Evolutionary conservation across 345 rosid species (phyloP), one percentile per base, ranked within the genome.

Genomic region (Stellera chamaejasme): DNA sequence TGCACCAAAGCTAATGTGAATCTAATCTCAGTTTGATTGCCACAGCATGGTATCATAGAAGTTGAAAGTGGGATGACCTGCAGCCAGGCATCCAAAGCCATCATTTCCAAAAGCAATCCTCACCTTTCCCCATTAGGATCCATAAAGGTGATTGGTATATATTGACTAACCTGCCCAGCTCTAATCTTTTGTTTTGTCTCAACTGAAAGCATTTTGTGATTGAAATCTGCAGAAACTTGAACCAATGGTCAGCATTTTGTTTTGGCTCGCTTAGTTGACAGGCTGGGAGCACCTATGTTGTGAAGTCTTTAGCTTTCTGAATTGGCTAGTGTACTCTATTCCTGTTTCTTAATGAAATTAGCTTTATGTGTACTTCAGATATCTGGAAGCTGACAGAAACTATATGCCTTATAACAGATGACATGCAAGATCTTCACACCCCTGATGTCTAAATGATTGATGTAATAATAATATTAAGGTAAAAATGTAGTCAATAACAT

Each of bases 1-100:
- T 32, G 2, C 39, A 32, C 39, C 39, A 32, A 32, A 4, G 5
- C 39, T 32, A 32, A 32, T 32, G 39, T 2, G 39, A 32, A 32
- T 32, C 39, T 32, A 32, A 8, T 8, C 39, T 32, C 9, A 32
- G 9, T 32, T 32, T 32, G 39, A 32, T 32, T 32, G 39, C 39
- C 0, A 4, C 9, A 0, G 39, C 43, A 54, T 43, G 57, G 71
- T 70, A 73, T 73, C 71, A 3, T 58, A 49, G 61, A 61, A 73
- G 64, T 62, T 69, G 72, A 72, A 73, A 71, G 45, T 55, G 59
- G 50, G 32, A 51, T 42, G 65, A 69, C 56, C 70, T 66, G 41
- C 42, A 59, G 52, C 66, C 39, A 32, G 9, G 7, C 82, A 77
- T 78, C 74, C 69, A 77, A 76, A 72, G 81, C 68, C 63, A 56